Evolutionary conservation across 306 rosid species (phyloP), one percentile per base, ranked within the genome.

Genomic region (Cicer chorassanicum): DNA sequence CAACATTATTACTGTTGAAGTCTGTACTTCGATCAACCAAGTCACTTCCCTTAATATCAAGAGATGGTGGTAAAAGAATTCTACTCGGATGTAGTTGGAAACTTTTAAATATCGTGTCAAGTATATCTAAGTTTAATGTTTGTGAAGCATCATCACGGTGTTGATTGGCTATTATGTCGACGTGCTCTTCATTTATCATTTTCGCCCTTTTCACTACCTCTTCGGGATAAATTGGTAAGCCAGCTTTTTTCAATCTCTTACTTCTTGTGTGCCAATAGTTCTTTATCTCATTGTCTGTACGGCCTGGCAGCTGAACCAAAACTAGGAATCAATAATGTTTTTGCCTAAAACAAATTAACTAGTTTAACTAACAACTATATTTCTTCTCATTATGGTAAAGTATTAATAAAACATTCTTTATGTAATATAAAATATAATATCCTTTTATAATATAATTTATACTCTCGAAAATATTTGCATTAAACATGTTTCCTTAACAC

Each of bases 211-310:
- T 36, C 66, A 78, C 65, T 71, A 89, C 63, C 9, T 88, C 90
- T 0, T 85, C 78, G 48, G 95, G 95, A 72, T 90, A 90, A 57
- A 89, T 77, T 56, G 98, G 95, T 65, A 84, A 73, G 57, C 89
- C 93, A 54, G 86, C 87, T 44, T 95, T 86, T 49, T 87, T 88
- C 62, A 84, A 84, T 78, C 90, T 82, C 79, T 87, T 93, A 57
- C 81, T 65, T 68, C 98, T 89, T 16, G 91, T 87, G 73, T 90
- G 82, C 98, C 97, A 93, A 78, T 83, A 93, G 80, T 93, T 93
- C 85, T 90, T 92, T 67, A 92, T 92, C 86, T 88, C 94, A 76
- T 92, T 92, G 70, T 90, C 95, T 0, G 96, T 92, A 21, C 92
- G 98, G 9, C 98, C 96, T 19, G 94, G 92, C 72, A 92, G 2